A percentile compares a stretch with the other conserved stretches of the same genome.
phyloP scores from a whole-genome alignment of 768 basidiomycete species.

The Mycena vulgaris region DNA sequence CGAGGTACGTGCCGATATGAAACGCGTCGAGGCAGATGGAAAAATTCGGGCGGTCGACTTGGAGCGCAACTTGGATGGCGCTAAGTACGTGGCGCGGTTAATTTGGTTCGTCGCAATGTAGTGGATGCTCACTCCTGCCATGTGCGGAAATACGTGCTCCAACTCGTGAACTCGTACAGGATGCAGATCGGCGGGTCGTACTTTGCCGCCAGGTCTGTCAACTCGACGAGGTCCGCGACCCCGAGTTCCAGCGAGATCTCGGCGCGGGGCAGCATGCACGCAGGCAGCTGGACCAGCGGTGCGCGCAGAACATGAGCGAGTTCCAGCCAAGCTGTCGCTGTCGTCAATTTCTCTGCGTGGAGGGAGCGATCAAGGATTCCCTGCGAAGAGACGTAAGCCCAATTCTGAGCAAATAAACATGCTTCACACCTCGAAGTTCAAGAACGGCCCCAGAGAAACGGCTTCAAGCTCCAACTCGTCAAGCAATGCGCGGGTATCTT shows the following conservation, averaged over 20 bases:
- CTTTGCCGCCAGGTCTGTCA: constrained; percentile 11
- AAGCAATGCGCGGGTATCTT: constrained; percentile 4
- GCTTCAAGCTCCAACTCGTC: constrained; percentile 18
- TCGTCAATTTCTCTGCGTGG: not conserved
- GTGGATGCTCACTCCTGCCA: constrained; percentile 17
- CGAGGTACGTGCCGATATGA: constrained; percentile 22
- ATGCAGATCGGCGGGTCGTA: constrained; percentile 16
- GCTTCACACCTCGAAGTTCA: constrained; percentile 17
- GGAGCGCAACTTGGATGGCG: not conserved
- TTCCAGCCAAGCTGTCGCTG: constrained; percentile 9
- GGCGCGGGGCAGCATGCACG: constrained; percentile 3
- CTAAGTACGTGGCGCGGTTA: not conserved
- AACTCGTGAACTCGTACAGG: constrained; percentile 26
- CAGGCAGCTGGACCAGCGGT: constrained; percentile 20
- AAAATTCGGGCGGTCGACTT: constrained; percentile 15
- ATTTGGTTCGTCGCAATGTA: not conserved
- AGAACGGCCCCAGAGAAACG: constrained; percentile 12
- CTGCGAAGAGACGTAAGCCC: not conserved
- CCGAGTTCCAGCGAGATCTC: constrained; percentile 8
- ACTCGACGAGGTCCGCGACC: constrained; percentile 15
- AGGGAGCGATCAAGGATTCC: constrained; percentile 16
- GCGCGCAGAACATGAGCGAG: constrained; percentile 19
- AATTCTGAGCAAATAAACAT: not conserved
- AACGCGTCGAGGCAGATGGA: constrained; percentile 24
- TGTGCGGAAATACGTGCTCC: constrained; percentile 19